Percentiles rank a stretch among this genome's conserved stretches.
Conservation (phyloP, 441 rosid genomes). For the Viola pubescens region DNA sequence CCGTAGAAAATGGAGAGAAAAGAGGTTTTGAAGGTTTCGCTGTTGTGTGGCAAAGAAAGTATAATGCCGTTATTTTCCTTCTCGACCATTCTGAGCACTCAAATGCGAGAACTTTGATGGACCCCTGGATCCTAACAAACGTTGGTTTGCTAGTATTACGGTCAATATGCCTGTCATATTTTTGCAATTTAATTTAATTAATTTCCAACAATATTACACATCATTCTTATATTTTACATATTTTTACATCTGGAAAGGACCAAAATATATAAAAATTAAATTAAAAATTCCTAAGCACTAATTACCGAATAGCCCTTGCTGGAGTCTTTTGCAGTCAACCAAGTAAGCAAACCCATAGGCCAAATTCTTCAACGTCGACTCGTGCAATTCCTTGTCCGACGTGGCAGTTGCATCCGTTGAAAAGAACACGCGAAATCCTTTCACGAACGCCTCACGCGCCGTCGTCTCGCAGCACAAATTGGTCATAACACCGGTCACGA, state of each 20-base stretch:
- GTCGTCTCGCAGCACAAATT: constrained; percentile 80
- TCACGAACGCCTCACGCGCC: constrained; percentile 68
- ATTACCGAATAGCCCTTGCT: neutral
- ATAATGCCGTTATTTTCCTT: too few species aligned
- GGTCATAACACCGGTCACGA: constrained; percentile 65
- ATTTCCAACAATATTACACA: too few species aligned
- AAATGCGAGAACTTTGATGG: too few species aligned
- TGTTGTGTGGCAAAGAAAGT: neutral
- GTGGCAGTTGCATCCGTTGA: constrained; percentile 72
- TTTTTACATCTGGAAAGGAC: too few species aligned
- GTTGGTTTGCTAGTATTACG: too few species aligned
- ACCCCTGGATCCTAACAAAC: too few species aligned
- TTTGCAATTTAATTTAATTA: too few species aligned
- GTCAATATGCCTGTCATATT: too few species aligned
- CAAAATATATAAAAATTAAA: too few species aligned
- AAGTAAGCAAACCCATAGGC: constrained; percentile 66
- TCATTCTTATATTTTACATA: too few species aligned
- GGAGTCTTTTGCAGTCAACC: constrained; percentile 46
- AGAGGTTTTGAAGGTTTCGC: neutral
- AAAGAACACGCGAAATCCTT: constrained; percentile 65
- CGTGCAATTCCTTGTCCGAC: constrained; percentile 44
- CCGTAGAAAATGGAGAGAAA: constrained; percentile 22
- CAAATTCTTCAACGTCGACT: constrained; percentile 53
- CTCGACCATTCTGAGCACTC: too few species aligned
- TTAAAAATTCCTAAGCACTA: neutral